These are phyloP conservation scores for Graphilbum fragrans DNA, from an alignment of 2,329 filamentous ascomycete species.

Conservation along the genomic window DNA sequence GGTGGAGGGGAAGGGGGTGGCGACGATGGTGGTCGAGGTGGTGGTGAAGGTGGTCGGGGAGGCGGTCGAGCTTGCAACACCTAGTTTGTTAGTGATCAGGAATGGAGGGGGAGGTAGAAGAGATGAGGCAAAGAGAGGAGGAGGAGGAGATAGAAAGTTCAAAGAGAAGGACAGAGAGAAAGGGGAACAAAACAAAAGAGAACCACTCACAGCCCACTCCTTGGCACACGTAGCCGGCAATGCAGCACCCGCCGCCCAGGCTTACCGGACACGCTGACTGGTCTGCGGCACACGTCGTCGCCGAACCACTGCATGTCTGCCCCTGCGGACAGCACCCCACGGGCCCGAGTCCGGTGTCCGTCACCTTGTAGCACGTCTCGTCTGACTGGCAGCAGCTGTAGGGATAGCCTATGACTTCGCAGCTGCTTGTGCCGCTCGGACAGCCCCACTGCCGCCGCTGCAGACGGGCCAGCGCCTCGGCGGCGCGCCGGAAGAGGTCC, in stretches of 20 bases:
- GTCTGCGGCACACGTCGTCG: conserved; percentile 48
- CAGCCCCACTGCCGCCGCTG: conserved; percentile 51
- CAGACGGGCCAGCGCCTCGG: conserved; percentile 33
- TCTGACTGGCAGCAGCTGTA: conserved; percentile 61
- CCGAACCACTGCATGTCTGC: conserved; percentile 47
- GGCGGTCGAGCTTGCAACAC: conserved; percentile 19
- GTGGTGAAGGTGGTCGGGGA: conserved; percentile 5
- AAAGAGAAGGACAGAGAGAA: background rate
- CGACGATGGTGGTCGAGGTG: conserved; percentile 8
- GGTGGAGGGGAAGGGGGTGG: conserved; percentile 23
- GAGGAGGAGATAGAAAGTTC: background rate
- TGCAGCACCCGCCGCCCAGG: conserved; percentile 64
- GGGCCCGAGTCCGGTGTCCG: conserved; percentile 49
- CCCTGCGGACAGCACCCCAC: conserved; percentile 67
- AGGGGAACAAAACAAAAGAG: conserved; percentile 15
- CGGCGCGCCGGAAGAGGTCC: conserved; percentile 28
- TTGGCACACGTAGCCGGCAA: conserved; percentile 57
- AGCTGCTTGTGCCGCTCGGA: conserved; percentile 53
- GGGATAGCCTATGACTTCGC: conserved; percentile 49
- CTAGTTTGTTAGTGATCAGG: conserved; percentile 11
- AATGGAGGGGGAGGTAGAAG: too few species aligned
- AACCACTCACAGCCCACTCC: conserved; percentile 51
- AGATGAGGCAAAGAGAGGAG: too few species aligned
- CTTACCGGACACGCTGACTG: conserved; percentile 53
- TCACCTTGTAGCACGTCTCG: conserved; percentile 53